Evolutionary conservation across 2,329 filamentous ascomycete genomes (phyloP), one percentile per base, ranked within the genome.

Genomic region (Aspergillus pseudoterreus): DNA sequence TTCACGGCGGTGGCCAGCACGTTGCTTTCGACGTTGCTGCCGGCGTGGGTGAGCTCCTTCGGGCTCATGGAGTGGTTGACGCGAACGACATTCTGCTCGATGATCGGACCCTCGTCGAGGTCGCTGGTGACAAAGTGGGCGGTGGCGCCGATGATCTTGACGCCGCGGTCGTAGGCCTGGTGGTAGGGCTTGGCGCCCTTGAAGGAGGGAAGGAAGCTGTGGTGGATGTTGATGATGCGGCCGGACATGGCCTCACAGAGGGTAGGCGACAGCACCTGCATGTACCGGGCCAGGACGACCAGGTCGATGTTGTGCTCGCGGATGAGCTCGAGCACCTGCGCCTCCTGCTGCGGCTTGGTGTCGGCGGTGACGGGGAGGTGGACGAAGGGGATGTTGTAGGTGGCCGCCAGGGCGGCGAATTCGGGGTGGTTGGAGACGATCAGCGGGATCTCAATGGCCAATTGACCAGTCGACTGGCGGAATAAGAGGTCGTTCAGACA

Each of bases 151-250:
- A 92, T 91, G 61, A 94, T 92, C 81, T 94, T 94, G 59, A 94
- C 89, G 54, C 89, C 89, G 24, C 88, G 82, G 57, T 92, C 88
- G 67, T 88, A 92, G 6, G 89, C 89, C 77, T 94, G 89, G 71
- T 92, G 89, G 73, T 94, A 94, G 3, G 89, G 89, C 74, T 90
- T 90, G 27, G 89, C 89, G 55, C 89, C 89, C 79, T 94, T 94
- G 82, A 94, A 94, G 9, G 82, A 86, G 0, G 89, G 89, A 78
- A 94, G 71, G 82, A 94, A 94, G 60, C 82, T 87, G 75, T 94
- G 89, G 75, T 94, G 89, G 72, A 94, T 92, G 75, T 94, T 94
- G 85, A 94, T 92, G 75, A 94, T 94, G 68, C 84, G 85, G 52
- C 89, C 89, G 46, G 84, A 87, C 88, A 94, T 92, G 62, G 83